Percentiles rank a stretch among this genome's conserved stretches.
Evolutionary conservation across 2,329 filamentous ascomycete genomes (phyloP).

Genomic region (Elsinoe arachidis): DNA sequence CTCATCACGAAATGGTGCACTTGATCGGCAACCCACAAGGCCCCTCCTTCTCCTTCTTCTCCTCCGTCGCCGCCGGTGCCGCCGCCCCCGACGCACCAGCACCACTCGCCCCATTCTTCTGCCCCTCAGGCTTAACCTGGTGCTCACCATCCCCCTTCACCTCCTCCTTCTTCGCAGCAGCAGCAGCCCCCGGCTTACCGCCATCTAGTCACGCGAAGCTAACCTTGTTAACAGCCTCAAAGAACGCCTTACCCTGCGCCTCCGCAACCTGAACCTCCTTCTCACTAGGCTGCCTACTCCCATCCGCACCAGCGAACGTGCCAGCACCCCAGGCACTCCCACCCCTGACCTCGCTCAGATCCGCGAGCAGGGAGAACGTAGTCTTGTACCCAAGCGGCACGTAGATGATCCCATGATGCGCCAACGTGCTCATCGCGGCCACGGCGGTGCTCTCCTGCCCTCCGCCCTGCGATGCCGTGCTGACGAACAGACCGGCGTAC

Average conservation of each 20-base stretch:
- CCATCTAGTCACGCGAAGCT: conserved; percentile 72
- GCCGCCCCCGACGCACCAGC: conserved; percentile 14
- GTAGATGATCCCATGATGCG: conserved; percentile 92
- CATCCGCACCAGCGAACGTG: conserved; percentile 71
- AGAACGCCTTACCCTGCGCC: conserved; percentile 80
- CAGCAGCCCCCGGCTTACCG: conserved; percentile 28
- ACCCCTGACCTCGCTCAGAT: conserved; percentile 72
- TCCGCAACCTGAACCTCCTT: conserved; percentile 72
- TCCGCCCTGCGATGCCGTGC: conserved; percentile 73
- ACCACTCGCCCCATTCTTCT: conserved; percentile 14
- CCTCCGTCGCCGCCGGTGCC: conserved; percentile 21
- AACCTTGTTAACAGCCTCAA: conserved; percentile 63
- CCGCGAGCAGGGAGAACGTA: conserved; percentile 59
- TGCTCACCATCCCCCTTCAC: conserved; percentile 10
- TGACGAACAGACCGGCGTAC: conserved; percentile 84
- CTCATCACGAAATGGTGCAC: conserved; percentile 55
- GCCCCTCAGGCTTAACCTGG: conserved; percentile 14
- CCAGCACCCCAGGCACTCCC: conserved; percentile 90
- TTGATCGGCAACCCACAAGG: conserved; percentile 71
- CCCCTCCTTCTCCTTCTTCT: conserved; percentile 50
- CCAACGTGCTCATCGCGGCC: conserved; percentile 70
- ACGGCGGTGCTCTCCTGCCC: conserved; percentile 88
- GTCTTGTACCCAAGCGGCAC: conserved; percentile 92
- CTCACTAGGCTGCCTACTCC: conserved; percentile 68
- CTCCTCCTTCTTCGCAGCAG: conserved; percentile 2